Evolutionary conservation across 2,329 filamentous ascomycete species (phyloP), one percentile per base, ranked within the genome.

Genomic region (Aspergillus sp.): DNA sequence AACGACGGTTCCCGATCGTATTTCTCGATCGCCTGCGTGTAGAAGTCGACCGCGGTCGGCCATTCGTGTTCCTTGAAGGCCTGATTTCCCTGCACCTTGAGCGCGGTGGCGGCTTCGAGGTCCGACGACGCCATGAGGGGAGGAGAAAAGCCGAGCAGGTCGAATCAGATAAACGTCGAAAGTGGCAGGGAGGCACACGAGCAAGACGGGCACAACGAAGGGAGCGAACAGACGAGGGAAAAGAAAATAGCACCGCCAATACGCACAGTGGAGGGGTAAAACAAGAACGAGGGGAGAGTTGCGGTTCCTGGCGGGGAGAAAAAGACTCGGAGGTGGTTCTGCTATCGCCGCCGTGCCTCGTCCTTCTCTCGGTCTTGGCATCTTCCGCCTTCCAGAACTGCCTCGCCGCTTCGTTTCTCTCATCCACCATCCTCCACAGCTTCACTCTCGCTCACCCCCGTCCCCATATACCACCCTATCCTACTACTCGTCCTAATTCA

Each of bases 51-150:
- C 7, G 94, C 94, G 3, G 81, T 77, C 10, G 82, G 83, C 88
- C 89, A 99, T 77, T 97, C 88, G 66, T 96, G 90, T 30, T 85
- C 79, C 51, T 86, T 84, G 75, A 97, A 97, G 49, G 91, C 91
- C 67, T 92, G 89, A 76, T 99, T 99, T 70, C 94, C 94, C 73
- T 95, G 83, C 73, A 95, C 88, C 79, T 99, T 99, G 63, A 95
- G 79, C 68, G 87, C 88, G 61, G 85, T 82, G 48, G 93, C 93
- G 72, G 89, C 84, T 70, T 89, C 85, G 64, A 69, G 61, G 48
- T 75, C 73, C 48, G 73, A 55, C 48, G 73, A 70, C 59, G 72
- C 72, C 72, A 76, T 76, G 36, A 32, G 45, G 22, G 40, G n/a
- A 47, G 24, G 44, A 20, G 49, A 54, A 30, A 47, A 13, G 42